A percentile compares a stretch with the other conserved stretches of the same genome.
Conservation (phyloP, 1,284 basidiomycete species). For the Ganoderma lucidum region DNA sequence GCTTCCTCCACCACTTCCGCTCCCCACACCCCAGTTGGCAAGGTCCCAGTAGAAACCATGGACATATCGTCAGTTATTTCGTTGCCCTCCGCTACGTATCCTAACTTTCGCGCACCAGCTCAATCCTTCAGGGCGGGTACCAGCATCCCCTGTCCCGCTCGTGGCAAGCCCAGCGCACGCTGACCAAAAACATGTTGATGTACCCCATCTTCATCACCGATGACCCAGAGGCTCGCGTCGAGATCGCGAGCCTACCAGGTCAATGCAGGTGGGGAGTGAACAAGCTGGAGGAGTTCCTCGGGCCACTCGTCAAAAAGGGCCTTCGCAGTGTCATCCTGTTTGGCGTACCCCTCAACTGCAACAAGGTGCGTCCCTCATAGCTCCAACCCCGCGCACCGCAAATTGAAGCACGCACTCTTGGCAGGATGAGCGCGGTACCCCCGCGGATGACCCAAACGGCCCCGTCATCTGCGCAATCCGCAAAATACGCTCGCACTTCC, state of each 20-base stretch:
- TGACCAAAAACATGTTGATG: slow-evolving; percentile 95
- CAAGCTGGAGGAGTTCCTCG: slow-evolving; percentile 88
- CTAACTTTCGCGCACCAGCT: slow-evolving; percentile 48
- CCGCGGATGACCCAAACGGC: slow-evolving; percentile 90
- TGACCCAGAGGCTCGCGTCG: slow-evolving; percentile 83
- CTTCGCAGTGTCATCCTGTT: slow-evolving; percentile 95
- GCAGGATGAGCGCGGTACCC: slow-evolving; percentile 85
- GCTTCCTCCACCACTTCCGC: slow-evolving; percentile 5
- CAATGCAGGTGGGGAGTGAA: slow-evolving; percentile 96
- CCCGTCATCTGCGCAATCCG: slow-evolving; percentile 94
- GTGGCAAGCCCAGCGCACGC: slow-evolving; percentile 80
- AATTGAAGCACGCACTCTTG: neutral
- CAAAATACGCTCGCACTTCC: slow-evolving; percentile 81
- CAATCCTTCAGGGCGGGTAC: slow-evolving; percentile 92
- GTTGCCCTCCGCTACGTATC: neutral
- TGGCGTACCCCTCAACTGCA: slow-evolving; percentile 88
- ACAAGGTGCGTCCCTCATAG: slow-evolving; percentile 67
- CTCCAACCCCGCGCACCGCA: slow-evolving; percentile 9
- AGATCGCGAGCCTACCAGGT: slow-evolving; percentile 82
- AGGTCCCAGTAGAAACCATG: slow-evolving; percentile 23
- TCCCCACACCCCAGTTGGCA: neutral
- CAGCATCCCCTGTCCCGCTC: slow-evolving; percentile 87
- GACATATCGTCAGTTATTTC: slow-evolving; percentile 35
- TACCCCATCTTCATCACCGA: slow-evolving; percentile 98
- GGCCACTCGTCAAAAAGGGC: slow-evolving; percentile 90